These are phyloP conservation scores for Dactylellina drechsleri DNA, from an alignment of 2,329 filamentous ascomycete genomes.

Conservation along the genomic window DNA sequence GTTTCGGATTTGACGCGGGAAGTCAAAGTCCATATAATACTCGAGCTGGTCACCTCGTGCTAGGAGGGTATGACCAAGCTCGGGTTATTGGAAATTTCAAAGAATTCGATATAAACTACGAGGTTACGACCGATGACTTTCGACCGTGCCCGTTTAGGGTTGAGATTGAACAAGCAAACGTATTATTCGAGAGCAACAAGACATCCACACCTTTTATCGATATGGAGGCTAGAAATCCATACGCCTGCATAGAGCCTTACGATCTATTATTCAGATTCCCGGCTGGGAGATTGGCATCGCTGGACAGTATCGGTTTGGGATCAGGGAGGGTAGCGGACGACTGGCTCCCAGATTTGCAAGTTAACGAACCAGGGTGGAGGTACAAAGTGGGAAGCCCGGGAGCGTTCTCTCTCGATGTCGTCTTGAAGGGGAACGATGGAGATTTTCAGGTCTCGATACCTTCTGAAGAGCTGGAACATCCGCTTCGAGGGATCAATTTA, in stretches of 20 bases:
- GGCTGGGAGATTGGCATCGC: conserved; percentile 32
- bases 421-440: conserved; percentile 39
- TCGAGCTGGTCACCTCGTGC: conserved; percentile 38
- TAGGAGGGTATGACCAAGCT: conserved; percentile 50
- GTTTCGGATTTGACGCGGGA: conserved; percentile 49
- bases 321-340: conserved; percentile 33
- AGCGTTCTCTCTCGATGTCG: conserved; percentile 41
- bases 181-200: conserved; percentile 27
- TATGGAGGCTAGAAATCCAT: conserved; percentile 46
- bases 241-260: conserved; percentile 52
- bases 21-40: conserved; percentile 49
- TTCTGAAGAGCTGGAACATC: conserved; percentile 39
- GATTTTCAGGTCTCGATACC: conserved; percentile 39
- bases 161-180: conserved; percentile 40
- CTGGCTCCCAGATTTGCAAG: conserved; percentile 44
- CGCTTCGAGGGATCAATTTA: conserved; percentile 41
- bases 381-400: conserved; percentile 42
- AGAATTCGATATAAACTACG: conserved; percentile 51
- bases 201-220: conserved; percentile 41
- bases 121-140: conserved; percentile 43
- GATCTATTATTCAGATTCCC: conserved; percentile 48
- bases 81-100: conserved; percentile 40
- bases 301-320: conserved; percentile 40
- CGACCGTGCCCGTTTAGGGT: conserved; percentile 48
- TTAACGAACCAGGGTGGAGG: conserved; percentile 51